Base-by-base conservation (phyloP, 805 yeast genomes). In the Wickerhamomyces bovis region DNA sequence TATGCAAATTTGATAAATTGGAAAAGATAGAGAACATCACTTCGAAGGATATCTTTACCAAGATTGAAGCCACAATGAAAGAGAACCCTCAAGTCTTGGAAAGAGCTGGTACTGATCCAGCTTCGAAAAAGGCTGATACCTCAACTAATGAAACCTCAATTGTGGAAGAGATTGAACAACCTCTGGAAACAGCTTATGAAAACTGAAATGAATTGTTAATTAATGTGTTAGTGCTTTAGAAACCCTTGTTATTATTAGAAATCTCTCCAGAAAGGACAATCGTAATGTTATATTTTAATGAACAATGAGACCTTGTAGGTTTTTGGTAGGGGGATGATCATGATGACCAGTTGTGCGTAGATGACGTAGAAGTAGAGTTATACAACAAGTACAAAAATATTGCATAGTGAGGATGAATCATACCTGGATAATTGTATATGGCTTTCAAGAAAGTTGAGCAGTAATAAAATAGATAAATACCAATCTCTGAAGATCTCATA, bases 41-140 rank as follows among this genome's bases (percentile, higher is more conserved):
- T 6, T 62, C 75, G 1, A 73, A 70, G 53, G 77, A 73, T 40
- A 61, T 73, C 3, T 52, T 72, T 25, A 43, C 58, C n/a, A 64
- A 56, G 25, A 61, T 72, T 50, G 66, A 63, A 30, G 28, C 48
- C 1, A 53, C 63, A 11, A 50, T 63, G 43, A 63, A 56, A 31
- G 53, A 53, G 2, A 50, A 64, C 46, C 70, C 58, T 30, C 33
- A 41, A 11, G 31, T 51, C 15, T 42, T 60, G 44, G 47, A 48
- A 18, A 46, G 26, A 16, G 23, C 49, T 11, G 39, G 38, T 16
- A 39, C 39, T 18, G 41, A 35, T 15, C 23, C 16, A 6, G 7
- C 8, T 12, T 23, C 23, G 4, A 23, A 19, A 6, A 31, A 38
- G 18, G 41, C 11, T 13, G 50, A 43, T 19, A 44, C 42, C 16